Base-by-base conservation (phyloP, 2,329 filamentous ascomycete species). In the Didymella pomorum region DNA sequence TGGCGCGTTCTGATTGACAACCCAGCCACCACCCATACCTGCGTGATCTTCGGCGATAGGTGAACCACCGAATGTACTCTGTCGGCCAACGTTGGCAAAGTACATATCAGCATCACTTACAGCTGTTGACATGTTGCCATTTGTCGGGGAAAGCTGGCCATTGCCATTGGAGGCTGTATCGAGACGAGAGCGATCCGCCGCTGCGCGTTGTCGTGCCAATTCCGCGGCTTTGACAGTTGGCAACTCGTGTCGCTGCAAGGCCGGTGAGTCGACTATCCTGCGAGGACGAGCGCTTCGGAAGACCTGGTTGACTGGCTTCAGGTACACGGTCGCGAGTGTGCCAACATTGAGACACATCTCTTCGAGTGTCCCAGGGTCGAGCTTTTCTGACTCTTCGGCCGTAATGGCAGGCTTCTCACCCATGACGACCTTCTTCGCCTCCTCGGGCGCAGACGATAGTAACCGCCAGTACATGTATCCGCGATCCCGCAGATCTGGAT, bases 391-490 rank as follows among this genome's bases (percentile, higher is more conserved):
- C 78, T 99, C 95, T 59, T 77, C 75, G 31, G 95, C 94, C 1
- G 93, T 97, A 77, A 99, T 98, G 8, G 94, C 86, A 7, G 95
- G 95, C 76, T 99, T 99, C 67, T 96, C 91, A 59, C 95, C 94
- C 94, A 99, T 98, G 65, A 99, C 93, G 50, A 99, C 87, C 62
- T 88, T 83, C 74, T 91, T 95, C 2, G 95, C 95, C 0, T 90
- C 87, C 48, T 89, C 88, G 67, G 96, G 94, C 75, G 97, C 93
- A 0, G 93, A 96, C 1, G 93, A 97, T 1, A 99, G 84, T 14
- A 99, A 84, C 4, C 95, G 91, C 95, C 95, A 99, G 82, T 99
- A 99, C 93, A 99, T 98, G 81, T 97, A 99, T 0, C 95, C 95
- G 69, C 95, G 85, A 76, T 99, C 95, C 63, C 95, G 89, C 26